A percentile compares a stretch with the other conserved stretches of the same genome.
Conservation (phyloP, 169 alveolate genomes). For the Plasmodium gonderi region DNA sequence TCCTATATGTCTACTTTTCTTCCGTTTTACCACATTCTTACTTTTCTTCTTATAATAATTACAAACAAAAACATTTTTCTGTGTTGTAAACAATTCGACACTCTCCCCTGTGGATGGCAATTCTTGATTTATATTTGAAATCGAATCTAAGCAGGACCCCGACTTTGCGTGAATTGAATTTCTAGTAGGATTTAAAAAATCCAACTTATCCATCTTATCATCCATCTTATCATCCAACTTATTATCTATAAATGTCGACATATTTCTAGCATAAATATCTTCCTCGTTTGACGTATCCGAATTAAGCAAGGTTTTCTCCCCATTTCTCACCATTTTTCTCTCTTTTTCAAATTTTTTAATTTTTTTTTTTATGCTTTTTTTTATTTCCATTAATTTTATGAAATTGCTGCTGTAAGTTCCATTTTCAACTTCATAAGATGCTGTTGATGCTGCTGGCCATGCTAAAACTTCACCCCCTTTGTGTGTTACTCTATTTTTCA, state of each 20-base stretch:
- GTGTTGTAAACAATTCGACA: constrained; percentile 47
- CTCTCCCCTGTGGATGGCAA: not conserved
- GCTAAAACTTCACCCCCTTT: no score
- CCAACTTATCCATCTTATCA: no score
- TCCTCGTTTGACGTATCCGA: not conserved
- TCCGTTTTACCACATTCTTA: not conserved
- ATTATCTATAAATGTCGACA: not conserved
- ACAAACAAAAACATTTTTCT: constrained; percentile 8
- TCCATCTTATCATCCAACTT: no score
- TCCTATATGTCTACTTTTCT: not conserved
- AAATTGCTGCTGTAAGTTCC: constrained; percentile 29
- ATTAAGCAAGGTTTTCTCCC: not conserved
- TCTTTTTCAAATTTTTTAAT: constrained; percentile 8
- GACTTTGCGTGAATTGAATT: no score
- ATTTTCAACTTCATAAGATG: no score
- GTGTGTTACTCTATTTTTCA: not conserved
- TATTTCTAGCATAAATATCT: not conserved
- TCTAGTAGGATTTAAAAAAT: no score
- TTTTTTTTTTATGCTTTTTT: constrained; percentile 50
- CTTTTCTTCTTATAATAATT: not conserved
- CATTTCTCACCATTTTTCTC: not conserved
- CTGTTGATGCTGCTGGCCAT: no score
- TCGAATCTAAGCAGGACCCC: not conserved
- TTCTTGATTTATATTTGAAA: not conserved
- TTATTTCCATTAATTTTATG: constrained; percentile 32